Base-by-base conservation (phyloP, 345 rosid species). In the Tarenaya hassleriana region DNA sequence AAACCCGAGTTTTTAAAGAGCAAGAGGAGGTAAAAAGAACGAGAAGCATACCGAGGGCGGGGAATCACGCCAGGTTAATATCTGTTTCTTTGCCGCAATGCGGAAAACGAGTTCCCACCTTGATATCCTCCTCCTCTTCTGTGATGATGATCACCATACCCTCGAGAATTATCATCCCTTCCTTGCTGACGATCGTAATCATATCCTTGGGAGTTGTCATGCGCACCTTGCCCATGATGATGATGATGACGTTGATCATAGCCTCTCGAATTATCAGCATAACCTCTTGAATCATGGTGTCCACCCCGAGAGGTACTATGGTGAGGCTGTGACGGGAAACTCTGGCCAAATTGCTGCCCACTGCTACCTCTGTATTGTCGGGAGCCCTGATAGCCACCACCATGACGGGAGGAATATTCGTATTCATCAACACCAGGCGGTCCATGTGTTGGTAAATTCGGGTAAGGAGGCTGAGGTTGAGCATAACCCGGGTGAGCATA, bases 261-360 rank as follows among this genome's bases (percentile, higher is more conserved):
- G 52, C 20, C 73, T 44, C 38, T 56, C 63, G 29, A 24, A 5
- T 24, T 5, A 24, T 24, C 29, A 24, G 2, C 29, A 24, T 24
- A 24, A 24, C 5, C 29, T 24, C 29, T 24, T 24, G 33, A 32
- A 55, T 68, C 74, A 61, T 55, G 63, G 18, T 69, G 68, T 41
- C 61, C 73, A 9, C 77, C 79, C 49, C 73, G 50, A 24, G 77
- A 64, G 14, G 48, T 21, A 16, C 55, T 58, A 34, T 65, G 82
- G 72, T 66, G 61, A 40, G 66, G 62, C 7, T 55, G 72, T 12
- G 72, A 74, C 13, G 60, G 61, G 19, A 66, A 66, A 37, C 75
- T 56, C 45, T 66, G 64, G 33, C 52, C 63, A 71, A 68, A 63
- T 12, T 58, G 76, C 33, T 68, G 70, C 48, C 54, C 41, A 55